Percentiles rank a stretch among this genome's conserved stretches.
phyloP scores from a whole-genome alignment of 345 rosid species.

The Salix exigua region DNA sequence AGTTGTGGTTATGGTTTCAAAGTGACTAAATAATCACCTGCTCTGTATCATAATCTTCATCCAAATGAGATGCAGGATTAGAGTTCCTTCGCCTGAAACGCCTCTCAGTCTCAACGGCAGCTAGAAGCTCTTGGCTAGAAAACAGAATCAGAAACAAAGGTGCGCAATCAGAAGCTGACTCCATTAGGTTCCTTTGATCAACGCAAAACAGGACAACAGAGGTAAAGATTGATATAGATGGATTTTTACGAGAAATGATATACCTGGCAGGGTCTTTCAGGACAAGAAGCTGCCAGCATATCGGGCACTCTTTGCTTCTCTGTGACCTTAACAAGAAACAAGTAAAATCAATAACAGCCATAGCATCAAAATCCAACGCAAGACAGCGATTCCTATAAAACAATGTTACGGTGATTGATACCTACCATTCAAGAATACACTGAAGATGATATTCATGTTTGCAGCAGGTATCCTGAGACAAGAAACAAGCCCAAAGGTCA shows the following conservation, averaged over 20 bases:
- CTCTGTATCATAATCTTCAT: constrained; percentile 41
- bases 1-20: background rate
- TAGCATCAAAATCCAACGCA: background rate
- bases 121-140: constrained; percentile 79
- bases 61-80: constrained; percentile 32
- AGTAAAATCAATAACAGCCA: background rate
- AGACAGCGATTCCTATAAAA: background rate
- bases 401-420: background rate
- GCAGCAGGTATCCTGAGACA: constrained; percentile 76
- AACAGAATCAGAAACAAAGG: background rate
- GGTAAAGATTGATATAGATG: background rate
- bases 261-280: constrained; percentile 73
- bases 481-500: constrained; percentile 2
- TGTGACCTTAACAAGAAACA: constrained; percentile 60
- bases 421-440: constrained; percentile 89
- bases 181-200: constrained; percentile 9
- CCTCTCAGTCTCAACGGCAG: constrained; percentile 65
- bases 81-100: constrained; percentile 38
- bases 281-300: constrained; percentile 74
- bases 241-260: background rate
- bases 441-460: constrained; percentile 94
- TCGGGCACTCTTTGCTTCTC: constrained; percentile 94
- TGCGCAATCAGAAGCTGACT: constrained; percentile 1
- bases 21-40: constrained; percentile 42
- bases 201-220: background rate